Base-by-base conservation (phyloP, 169 alveolate genomes). In the Hepatocystis sp. region DNA sequence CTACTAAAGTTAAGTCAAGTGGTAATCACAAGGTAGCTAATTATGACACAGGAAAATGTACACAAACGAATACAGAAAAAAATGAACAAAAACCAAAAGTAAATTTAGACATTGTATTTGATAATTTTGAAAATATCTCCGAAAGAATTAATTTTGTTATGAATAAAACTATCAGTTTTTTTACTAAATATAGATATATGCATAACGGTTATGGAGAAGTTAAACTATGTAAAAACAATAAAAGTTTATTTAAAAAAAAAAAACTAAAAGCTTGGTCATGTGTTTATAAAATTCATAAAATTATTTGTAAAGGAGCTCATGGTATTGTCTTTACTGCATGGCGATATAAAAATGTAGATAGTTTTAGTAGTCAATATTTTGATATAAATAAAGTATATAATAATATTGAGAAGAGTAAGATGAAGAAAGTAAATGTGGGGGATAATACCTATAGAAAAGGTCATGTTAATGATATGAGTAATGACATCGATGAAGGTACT, bases 281-380 rank as follows among this genome's bases (percentile, higher is more conserved):
- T 4, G 67, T 67, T 56, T 67, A 67, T 46, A 67, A 67, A 34
- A 67, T 67, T 46, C 51, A 67, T 67, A 40, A 53, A 44, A 44
- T 67, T 32, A 30, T 67, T 4, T 39, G 85, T 53, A 67, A 67
- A 40, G 85, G 85, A n/a, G 85, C 85, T 1, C 85, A 67, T 13
- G 85, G 85, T 11, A 67, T 67, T 13, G 85, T 67, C 5, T 67
- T 67, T 32, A 52, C 85, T 28, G 85, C 85, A 25, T 67, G 85
- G 85, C 17, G 44, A 40, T 21, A 56, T 61, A 42, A 61, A 19
- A 36, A 61, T 5, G 55, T 1, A 21, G 19, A 23, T 61, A 2
- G n/a, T 2, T 2, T 19, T 51, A n/a, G 4, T 34, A 8, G n/a
- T n/a, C n/a, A n/a, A n/a, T n/a, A n/a, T n/a, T n/a, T n/a, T n/a